A percentile compares a stretch with the other conserved stretches of the same genome.
Conservation (phyloP, 805 yeast species). For the Candida anglica region DNA sequence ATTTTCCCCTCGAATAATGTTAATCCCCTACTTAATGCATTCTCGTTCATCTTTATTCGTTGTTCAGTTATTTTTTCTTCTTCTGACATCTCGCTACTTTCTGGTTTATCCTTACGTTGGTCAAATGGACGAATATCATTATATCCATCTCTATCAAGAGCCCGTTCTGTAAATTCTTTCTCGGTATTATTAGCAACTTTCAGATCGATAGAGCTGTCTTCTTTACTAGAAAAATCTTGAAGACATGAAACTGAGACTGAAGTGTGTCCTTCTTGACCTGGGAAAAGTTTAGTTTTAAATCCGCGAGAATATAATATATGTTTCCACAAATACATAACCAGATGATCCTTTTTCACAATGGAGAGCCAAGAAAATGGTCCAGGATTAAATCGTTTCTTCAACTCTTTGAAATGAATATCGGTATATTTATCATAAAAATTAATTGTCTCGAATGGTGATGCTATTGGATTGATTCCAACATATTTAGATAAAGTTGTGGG, state of each 20-base stretch:
- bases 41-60: constrained; percentile 18
- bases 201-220: neutral
- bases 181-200: constrained; percentile 9
- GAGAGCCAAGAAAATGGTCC: constrained; percentile 54
- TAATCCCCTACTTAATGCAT: constrained; percentile 30
- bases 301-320: too few species aligned
- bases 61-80: constrained; percentile 1
- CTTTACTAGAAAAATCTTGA: neutral
- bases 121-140: constrained; percentile 18
- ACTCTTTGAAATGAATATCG: constrained; percentile 38
- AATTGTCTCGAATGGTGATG: constrained; percentile 27
- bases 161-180: constrained; percentile 17
- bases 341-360: constrained; percentile 43
- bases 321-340: constrained; percentile 7
- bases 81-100: neutral
- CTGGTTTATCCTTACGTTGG: constrained; percentile 1
- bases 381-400: constrained; percentile 37
- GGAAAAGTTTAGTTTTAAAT: too few species aligned
- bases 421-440: constrained; percentile 40
- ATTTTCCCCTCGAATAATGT: constrained; percentile 27
- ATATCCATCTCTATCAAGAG: constrained; percentile 20
- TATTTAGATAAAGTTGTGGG: too few species aligned
- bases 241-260: too few species aligned
- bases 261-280: too few species aligned
- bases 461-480: constrained; percentile 21